A percentile compares a stretch with the other conserved stretches of the same genome.
Conservation (phyloP, 768 basidiomycete genomes). For the Mycena albidolilacea region DNA sequence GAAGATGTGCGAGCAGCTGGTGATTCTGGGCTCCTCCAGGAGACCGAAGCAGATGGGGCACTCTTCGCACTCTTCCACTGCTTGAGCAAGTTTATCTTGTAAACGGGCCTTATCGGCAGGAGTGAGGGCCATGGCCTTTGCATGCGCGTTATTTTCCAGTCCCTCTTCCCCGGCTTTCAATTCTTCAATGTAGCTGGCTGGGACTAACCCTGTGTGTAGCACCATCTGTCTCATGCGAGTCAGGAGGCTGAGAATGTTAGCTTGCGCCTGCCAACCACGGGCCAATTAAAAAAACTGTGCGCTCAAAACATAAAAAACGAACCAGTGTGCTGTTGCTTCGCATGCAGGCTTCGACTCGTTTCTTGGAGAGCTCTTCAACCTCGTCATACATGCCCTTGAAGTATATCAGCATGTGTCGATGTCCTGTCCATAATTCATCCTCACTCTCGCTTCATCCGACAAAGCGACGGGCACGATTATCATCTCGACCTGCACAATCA, state of each 20-base stretch:
- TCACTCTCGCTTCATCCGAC: constrained; percentile 73
- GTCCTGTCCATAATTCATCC: constrained; percentile 31
- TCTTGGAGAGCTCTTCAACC: constrained; percentile 73
- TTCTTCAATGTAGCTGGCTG: constrained; percentile 77
- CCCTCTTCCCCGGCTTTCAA: constrained; percentile 58
- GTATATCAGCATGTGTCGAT: constrained; percentile 8
- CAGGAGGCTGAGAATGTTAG: constrained; percentile 85
- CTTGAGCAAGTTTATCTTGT: constrained; percentile 71
- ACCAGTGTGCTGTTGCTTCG: constrained; percentile 61
- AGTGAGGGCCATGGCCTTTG: constrained; percentile 57
- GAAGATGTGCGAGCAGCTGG: constrained; percentile 80
- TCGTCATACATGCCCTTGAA: constrained; percentile 76
- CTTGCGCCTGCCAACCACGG: constrained; percentile 63
- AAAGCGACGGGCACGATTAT: constrained; percentile 81
- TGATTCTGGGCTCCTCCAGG: constrained; percentile 78
- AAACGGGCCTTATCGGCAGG: constrained; percentile 69
- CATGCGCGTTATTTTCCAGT: constrained; percentile 47
- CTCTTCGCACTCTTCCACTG: constrained; percentile 87
- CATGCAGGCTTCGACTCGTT: constrained; percentile 73
- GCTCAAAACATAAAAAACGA: constrained; percentile 31
- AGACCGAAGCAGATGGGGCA: constrained; percentile 83
- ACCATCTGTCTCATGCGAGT: constrained; percentile 89
- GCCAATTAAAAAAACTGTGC: constrained; percentile 21
- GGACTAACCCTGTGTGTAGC: constrained; percentile 84
- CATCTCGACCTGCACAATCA: constrained; percentile 74